These are phyloP conservation scores for Scheffersomyces segobiensis DNA, from an alignment of 1,139 yeast genomes.

Conservation along the genomic window DNA sequence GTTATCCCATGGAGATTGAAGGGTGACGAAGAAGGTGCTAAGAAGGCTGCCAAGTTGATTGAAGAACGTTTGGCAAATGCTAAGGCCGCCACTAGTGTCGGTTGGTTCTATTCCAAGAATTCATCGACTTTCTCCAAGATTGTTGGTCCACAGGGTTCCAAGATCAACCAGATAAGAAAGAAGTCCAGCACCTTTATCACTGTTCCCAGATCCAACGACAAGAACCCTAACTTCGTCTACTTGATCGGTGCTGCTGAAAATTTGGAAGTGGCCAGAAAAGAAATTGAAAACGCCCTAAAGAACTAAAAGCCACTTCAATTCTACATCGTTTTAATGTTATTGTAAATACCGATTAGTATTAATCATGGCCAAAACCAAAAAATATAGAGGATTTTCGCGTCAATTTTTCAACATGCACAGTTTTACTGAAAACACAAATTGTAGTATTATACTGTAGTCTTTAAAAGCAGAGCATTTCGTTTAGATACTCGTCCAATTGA, in stretches of 20 bases:
- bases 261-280: slow-evolving; percentile 28
- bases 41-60: slow-evolving; percentile 39
- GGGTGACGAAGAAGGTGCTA: slow-evolving; percentile 44
- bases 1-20: slow-evolving; percentile 66
- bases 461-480: no score
- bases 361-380: neutral
- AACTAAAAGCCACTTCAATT: neutral
- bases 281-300: slow-evolving; percentile 21
- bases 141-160: slow-evolving; percentile 78
- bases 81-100: slow-evolving; percentile 30
- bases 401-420: neutral
- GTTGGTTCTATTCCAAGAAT: slow-evolving; percentile 40
- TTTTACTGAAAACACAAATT: no score
- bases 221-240: slow-evolving; percentile 39
- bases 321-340: neutral
- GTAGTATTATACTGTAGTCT: no score
- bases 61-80: slow-evolving; percentile 36
- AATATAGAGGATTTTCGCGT: neutral
- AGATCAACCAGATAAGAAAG: slow-evolving; percentile 61
- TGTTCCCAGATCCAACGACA: slow-evolving; percentile 63
- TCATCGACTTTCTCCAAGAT: slow-evolving; percentile 52
- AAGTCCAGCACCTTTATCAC: slow-evolving; percentile 59
- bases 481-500: no score
- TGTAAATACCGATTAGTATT: neutral
- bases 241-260: slow-evolving; percentile 35